Evolutionary conservation across 2,329 filamentous ascomycete genomes (phyloP).

Genomic region (Didymella lethalis): DNA sequence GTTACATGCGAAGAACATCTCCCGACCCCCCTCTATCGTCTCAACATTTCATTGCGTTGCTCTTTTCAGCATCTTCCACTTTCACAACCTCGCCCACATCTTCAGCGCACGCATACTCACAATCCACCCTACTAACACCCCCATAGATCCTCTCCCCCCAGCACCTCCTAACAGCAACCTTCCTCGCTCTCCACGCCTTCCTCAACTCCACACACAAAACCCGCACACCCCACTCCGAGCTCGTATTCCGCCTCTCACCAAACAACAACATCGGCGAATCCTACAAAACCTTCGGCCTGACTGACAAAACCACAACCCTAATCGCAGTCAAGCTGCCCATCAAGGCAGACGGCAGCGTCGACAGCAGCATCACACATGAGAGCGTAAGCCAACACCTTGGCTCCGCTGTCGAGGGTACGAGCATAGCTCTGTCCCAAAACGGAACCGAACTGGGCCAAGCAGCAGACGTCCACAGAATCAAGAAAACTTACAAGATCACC

Average conservation of each 20-base stretch:
- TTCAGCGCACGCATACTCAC: background rate
- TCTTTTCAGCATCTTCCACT: background rate
- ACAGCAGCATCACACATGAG: slow-evolving; percentile 27
- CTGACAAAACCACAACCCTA: slow-evolving; percentile 73
- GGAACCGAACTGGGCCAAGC: slow-evolving; percentile 61
- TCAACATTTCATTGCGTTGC: background rate
- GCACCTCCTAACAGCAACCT: slow-evolving; percentile 78
- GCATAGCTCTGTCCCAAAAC: slow-evolving; percentile 31
- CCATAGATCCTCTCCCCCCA: slow-evolving; percentile 71
- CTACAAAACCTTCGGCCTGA: slow-evolving; percentile 87
- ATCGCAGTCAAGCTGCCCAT: slow-evolving; percentile 79
- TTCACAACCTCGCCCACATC: background rate
- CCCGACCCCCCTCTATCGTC: too few relatives aligned
- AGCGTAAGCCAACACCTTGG: slow-evolving; percentile 41
- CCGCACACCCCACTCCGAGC: slow-evolving; percentile 87
- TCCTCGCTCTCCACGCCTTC: slow-evolving; percentile 75
- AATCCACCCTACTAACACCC: background rate
- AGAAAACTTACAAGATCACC: slow-evolving; percentile 84
- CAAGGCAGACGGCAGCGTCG: slow-evolving; percentile 11
- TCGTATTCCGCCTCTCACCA: slow-evolving; percentile 79
- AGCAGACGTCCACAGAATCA: slow-evolving; percentile 65
- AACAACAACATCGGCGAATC: slow-evolving; percentile 93
- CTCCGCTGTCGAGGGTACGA: slow-evolving; percentile 35
- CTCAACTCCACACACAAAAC: slow-evolving; percentile 68
- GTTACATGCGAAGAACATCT: background rate